Base-by-base conservation (phyloP, 495 filamentous ascomycete species). In the Aspergillus bridgeri region DNA sequence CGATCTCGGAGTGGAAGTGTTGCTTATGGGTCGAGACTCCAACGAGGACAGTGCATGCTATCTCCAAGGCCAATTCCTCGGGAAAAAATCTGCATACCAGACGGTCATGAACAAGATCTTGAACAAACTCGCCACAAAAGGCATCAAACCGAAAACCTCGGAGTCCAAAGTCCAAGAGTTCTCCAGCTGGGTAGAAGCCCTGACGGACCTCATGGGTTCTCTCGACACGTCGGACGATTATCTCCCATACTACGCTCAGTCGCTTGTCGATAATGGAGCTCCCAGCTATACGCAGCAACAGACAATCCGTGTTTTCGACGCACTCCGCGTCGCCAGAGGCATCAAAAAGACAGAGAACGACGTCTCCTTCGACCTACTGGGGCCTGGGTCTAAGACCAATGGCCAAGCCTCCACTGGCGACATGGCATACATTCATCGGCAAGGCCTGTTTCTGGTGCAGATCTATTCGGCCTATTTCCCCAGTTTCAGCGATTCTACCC, bases 181-280 rank as follows among this genome's bases (percentile, higher is more conserved):
- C 7, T 3, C 3, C 1, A 24, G 24, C 8, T 53, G 51, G 51
- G 21, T 53, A 6, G 51, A 19, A 7, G 33, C 33, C 8, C 51
- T 53, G 20, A 53, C 51, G 0, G 51, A 53, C 51, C 51, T 53
- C 19, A 53, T 53, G 51, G 51, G 51, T 27, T 21, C 51, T 21
- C 42, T 53, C 21, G 51, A 53, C n/a, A 20, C 18, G 15, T 21
- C 38, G 33, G 24, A 27, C 33, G 38, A 22, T 9, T 42, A 33
- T 45, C 38, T 53, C 4, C 51, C 51, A 5, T 53, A 53, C 18
- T 53, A 53, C 24, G 51, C 51, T 1, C 51, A 53, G 22, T 53
- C 51, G 4, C 19, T 45, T 3, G 22, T 53, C 18, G 51, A 53
- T 18, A 19, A 24, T 17, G 51, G 51, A 17, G 11, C 19, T 15